Base-by-base conservation (phyloP, 305 asterid species). In the Fraxinus sp. region DNA sequence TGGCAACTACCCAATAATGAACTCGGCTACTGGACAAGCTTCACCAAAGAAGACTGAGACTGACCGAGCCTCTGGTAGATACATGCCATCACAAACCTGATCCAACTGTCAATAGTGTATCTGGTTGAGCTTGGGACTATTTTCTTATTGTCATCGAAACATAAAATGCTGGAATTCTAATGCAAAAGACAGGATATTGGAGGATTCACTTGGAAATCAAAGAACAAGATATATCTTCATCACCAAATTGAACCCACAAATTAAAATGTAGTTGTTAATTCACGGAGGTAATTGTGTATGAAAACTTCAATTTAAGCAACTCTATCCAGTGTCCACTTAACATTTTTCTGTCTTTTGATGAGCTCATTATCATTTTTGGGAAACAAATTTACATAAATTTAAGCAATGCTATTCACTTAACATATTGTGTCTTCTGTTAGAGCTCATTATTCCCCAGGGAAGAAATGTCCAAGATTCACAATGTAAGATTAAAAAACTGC, bases 121-220 rank as follows among this genome's bases (percentile, higher is more conserved):
- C 55, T 59, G 41, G 70, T 59, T 41, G 79, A 8, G 36, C 33
- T 43, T 22, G 22, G 66, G 57, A 43, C 33, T 22, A 36, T 7
- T 75, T 37, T 4, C 66, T n/a, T 14, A 26, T 75, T 75, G 24
- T 75, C 55, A 7, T 62, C 41, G 32, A 39, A 59, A 16, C 32
- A 20, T 81, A 76, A 59, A 59, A 39, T 39, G 37, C 41, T 64
- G 81, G 68, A 82, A 80, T 24, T 11, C 59, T 0, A 30, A 30
- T 1, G 68, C 62, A 55, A 26, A 41, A 41, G 39, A 39, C n/a
- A 77, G 26, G 59, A 32, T 22, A 68, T 4, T 20, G 39, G 7
- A 37, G 8, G 16, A 13, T 32, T 36, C 33, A 49, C 52, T 33
- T 2, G 30, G 22, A 77, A 75, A 77, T 77, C 74, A 77, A n/a